Percentiles rank a stretch among this genome's conserved stretches.
These are phyloP conservation scores for Dactylellina parvicollis DNA, from an alignment of 2,329 filamentous ascomycete species.

Conservation along the genomic window DNA sequence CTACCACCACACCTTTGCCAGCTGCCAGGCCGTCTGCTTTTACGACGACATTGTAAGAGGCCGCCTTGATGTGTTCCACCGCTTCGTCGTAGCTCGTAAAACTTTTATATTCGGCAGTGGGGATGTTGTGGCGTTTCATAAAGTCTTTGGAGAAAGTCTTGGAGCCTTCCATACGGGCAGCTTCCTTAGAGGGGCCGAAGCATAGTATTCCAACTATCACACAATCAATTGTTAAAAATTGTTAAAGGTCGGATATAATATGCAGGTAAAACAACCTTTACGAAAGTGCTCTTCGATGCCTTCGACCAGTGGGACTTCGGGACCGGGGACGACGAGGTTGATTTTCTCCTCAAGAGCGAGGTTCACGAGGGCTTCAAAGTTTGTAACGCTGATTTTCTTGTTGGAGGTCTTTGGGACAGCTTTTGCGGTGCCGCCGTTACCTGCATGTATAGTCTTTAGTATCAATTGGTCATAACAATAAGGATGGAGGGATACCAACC, in stretches of 20 bases:
- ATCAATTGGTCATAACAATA: neutral
- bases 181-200: constrained; percentile 86
- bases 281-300: constrained; percentile 86
- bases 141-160: constrained; percentile 99
- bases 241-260: constrained; percentile 4
- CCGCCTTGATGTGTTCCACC: constrained; percentile 75
- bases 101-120: constrained; percentile 89
- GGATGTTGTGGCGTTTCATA: constrained; percentile 89
- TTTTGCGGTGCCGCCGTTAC: constrained; percentile 85
- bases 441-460: constrained; percentile 62
- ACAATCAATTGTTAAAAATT: constrained; percentile 9
- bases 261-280: constrained; percentile 63
- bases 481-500: constrained; percentile 31
- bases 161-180: constrained; percentile 91
- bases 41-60: constrained; percentile 82
- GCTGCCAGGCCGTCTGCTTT: constrained; percentile 92
- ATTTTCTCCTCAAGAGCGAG: constrained; percentile 78
- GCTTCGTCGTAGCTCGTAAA: constrained; percentile 81
- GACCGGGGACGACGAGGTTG: constrained; percentile 87
- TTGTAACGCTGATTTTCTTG: constrained; percentile 74
- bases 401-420: constrained; percentile 77
- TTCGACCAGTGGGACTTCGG: constrained; percentile 91
- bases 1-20: constrained; percentile 95
- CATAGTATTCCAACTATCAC: constrained; percentile 75
- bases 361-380: constrained; percentile 79